phyloP scores from a whole-genome alignment of 352 stramenopile genomes.

The Phytopythium chamaehyphon region DNA sequence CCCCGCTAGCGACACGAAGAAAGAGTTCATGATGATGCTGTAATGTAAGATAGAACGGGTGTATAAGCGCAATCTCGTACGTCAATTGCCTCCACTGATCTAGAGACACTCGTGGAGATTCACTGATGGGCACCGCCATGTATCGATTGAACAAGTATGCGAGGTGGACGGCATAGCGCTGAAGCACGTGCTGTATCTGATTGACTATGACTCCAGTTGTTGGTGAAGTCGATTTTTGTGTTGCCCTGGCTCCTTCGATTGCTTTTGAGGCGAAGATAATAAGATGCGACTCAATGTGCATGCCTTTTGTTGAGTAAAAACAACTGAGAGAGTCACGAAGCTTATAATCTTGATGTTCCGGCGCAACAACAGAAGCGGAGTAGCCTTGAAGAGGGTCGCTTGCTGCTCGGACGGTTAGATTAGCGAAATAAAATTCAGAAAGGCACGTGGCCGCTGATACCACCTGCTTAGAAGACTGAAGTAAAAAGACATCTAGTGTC shows the following conservation, averaged over 20 bases:
- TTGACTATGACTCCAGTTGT: background rate
- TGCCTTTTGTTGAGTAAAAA: constrained; percentile 22
- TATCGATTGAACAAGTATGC: constrained; percentile 41
- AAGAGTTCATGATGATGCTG: constrained; percentile 19
- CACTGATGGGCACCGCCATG: constrained; percentile 24
- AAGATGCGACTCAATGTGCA: constrained; percentile 5
- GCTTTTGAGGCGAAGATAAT: background rate
- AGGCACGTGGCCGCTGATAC: constrained; percentile 22
- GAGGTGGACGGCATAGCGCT: constrained; percentile 34
- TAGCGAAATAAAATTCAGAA: constrained; percentile 40
- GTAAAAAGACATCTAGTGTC: background rate
- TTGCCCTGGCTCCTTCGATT: background rate
- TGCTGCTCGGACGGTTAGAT: constrained; percentile 25
- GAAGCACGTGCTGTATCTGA: constrained; percentile 34
- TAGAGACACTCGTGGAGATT: constrained; percentile 16
- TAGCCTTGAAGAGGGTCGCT: constrained; percentile 14
- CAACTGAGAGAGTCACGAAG: constrained; percentile 9
- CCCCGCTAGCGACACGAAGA: constrained; percentile 5
- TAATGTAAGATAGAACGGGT: constrained; percentile 18
- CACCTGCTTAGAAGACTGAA: background rate
- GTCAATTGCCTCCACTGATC: constrained; percentile 31
- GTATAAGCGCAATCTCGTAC: constrained; percentile 23
- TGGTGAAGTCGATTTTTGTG: no score
- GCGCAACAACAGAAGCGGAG: background rate
- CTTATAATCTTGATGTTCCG: no score